Base-by-base conservation (phyloP, 768 basidiomycete species). In the Boletus reticulatus region DNA sequence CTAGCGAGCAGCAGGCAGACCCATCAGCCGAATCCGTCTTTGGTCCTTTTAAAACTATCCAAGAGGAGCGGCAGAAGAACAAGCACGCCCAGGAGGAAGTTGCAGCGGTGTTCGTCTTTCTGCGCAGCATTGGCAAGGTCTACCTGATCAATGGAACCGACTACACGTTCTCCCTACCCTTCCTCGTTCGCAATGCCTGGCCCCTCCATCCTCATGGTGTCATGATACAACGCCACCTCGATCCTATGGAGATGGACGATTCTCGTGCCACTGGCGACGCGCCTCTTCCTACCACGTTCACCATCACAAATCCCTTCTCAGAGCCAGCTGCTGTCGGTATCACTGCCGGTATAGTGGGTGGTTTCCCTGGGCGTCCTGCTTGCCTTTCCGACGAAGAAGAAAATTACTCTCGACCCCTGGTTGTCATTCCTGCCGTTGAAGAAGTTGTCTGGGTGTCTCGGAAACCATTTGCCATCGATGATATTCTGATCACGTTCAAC, bases 111-210 rank as follows among this genome's bases (percentile, higher is more conserved):
- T 93, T 91, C 67, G 78, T 94, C 43, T 92, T 94, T 66, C 71
- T 93, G 22, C 81, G 91, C 24, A 87, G 82, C 64, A 80, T 88
- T 43, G 88, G 83, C 50, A 85, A 81, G 67, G 83, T 92, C 51
- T 89, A 83, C 63, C 72, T 89, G 52, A 74, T 78, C 60, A 87
- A 88, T 57, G 91, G 91, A 5, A 64, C 80, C 34, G 86, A 91
- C 61, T 90, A 85, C 63, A 88, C 88, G 1, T 87, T 92, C 66
- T 82, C 87, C 29, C 73, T 94, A 5, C 92, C 92, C 1, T 94
- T 94, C 65, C 80, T 90, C 54, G 88, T 91, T 4, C 79, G 86
- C 37, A 82, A 78, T 57, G 91, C 88, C 1, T 92, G 89, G 90
- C 84, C 91, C 5, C 73, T 91, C 20, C 78, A 76, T 54, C 92